Percentiles rank a stretch among this genome's conserved stretches.
Conservation (phyloP, 2,329 filamentous ascomycete species). For the Cladobotryum protrusum region DNA sequence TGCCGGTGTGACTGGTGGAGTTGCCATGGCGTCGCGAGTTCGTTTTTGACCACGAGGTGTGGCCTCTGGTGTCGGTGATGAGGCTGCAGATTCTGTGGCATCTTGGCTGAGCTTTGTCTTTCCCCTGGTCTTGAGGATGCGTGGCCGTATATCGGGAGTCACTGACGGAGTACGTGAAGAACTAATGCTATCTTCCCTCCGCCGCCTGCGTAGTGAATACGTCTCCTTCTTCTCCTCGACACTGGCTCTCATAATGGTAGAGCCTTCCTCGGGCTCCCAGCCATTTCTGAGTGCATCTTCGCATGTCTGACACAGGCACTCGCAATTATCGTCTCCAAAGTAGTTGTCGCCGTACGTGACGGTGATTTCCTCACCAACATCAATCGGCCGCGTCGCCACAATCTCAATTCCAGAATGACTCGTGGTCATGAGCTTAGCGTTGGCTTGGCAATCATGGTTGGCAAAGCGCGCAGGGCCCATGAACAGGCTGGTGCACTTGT, state of each 20-base stretch:
- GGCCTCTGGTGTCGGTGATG: constrained; percentile 23
- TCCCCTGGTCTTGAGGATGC: constrained; percentile 36
- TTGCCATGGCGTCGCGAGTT: constrained; percentile 39
- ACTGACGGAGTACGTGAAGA: constrained; percentile 53
- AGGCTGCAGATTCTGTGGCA: constrained; percentile 28
- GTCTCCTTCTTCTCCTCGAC: constrained; percentile 44
- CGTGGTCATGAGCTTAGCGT: constrained; percentile 78
- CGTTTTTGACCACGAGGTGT: constrained; percentile 31
- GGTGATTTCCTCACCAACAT: constrained; percentile 87
- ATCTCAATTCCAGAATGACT: constrained; percentile 87
- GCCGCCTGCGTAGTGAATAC: constrained; percentile 51
- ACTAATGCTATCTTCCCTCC: constrained; percentile 45
- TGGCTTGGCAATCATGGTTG: constrained; percentile 94
- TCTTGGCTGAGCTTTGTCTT: constrained; percentile 29
- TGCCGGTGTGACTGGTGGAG: constrained; percentile 50
- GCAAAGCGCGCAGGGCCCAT: constrained; percentile 93
- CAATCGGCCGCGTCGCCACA: constrained; percentile 74
- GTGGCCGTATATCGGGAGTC: constrained; percentile 49
- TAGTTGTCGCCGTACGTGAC: constrained; percentile 95
- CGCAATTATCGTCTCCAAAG: constrained; percentile 90
- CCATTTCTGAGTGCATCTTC: constrained; percentile 72
- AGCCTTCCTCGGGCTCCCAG: constrained; percentile 58
- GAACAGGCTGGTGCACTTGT: constrained; percentile 85
- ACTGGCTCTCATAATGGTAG: constrained; percentile 40
- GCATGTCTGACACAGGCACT: constrained; percentile 87